Evolutionary conservation across 371 early-diverging fungal genomes (phyloP).

Genomic region (Circinella minor): DNA sequence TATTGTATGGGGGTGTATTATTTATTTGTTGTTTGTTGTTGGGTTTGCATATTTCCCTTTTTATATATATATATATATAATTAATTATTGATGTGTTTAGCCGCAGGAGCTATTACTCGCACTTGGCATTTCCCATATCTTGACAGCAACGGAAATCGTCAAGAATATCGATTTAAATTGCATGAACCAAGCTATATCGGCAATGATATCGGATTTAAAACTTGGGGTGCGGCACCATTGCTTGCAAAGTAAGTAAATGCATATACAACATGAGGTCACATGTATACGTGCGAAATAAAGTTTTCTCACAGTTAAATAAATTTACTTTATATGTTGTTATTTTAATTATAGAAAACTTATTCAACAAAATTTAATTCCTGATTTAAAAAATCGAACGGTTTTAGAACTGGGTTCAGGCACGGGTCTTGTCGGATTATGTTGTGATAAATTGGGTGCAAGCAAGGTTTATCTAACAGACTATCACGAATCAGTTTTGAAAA

Average conservation of each 20-base stretch:
- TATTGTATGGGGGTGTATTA: too few species aligned
- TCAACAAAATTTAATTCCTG: slow-evolving; percentile 44
- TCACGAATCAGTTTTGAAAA: slow-evolving; percentile 50
- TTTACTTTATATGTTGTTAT: neutral
- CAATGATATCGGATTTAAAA: slow-evolving; percentile 54
- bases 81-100: slow-evolving; percentile 18
- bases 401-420: slow-evolving; percentile 54
- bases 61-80: neutral
- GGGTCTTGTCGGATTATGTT: slow-evolving; percentile 51
- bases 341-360: slow-evolving; percentile 33
- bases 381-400: slow-evolving; percentile 26
- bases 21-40: too few species aligned
- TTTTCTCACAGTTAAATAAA: too few species aligned
- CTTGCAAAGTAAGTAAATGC: slow-evolving; percentile 45
- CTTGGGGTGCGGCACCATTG: slow-evolving; percentile 57
- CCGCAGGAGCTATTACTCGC: slow-evolving; percentile 53
- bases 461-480: slow-evolving; percentile 48
- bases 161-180: slow-evolving; percentile 27
- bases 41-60: slow-evolving; percentile 2
- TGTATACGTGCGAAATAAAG: neutral
- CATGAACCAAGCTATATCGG: slow-evolving; percentile 55
- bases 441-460: slow-evolving; percentile 45
- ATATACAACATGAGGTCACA: neutral
- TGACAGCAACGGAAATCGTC: slow-evolving; percentile 31
- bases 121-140: slow-evolving; percentile 55